A percentile compares a stretch with the other conserved stretches of the same genome.
These are phyloP conservation scores for Pulveroboletus sp. DNA, from an alignment of 768 basidiomycete genomes.

Conservation along the genomic window DNA sequence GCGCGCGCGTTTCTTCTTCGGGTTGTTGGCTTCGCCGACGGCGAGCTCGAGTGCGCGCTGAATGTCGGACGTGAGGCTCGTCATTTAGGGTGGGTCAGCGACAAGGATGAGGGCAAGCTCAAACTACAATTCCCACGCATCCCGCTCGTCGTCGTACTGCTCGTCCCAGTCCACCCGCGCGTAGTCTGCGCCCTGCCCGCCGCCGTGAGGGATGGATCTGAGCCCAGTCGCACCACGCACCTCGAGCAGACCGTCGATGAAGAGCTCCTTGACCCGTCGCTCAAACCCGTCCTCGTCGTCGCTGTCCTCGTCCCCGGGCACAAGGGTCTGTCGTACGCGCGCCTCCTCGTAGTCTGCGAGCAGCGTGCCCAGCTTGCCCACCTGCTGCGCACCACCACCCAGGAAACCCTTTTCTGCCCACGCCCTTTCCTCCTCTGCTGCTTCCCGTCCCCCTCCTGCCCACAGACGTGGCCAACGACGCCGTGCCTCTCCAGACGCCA, in stretches of 20 bases:
- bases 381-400: slow-evolving; percentile 49
- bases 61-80: slow-evolving; percentile 40
- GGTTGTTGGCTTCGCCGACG: slow-evolving; percentile 44
- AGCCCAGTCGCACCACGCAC: slow-evolving; percentile 37
- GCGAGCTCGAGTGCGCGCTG: slow-evolving; percentile 51
- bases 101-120: slow-evolving; percentile 42
- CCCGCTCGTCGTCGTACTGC: slow-evolving; percentile 55
- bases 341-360: slow-evolving; percentile 74
- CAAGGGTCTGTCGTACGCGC: no score
- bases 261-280: slow-evolving; percentile 59
- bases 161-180: slow-evolving; percentile 77
- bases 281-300: slow-evolving; percentile 57
- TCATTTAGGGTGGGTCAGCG: slow-evolving; percentile 42
- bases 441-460: slow-evolving; percentile 54
- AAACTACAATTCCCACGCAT: slow-evolving; percentile 75
- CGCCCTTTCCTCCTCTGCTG: slow-evolving; percentile 61
- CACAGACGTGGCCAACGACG: slow-evolving; percentile 67
- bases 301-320: no score
- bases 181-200: slow-evolving; percentile 60
- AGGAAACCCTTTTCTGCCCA: slow-evolving; percentile 70
- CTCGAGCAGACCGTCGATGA: slow-evolving; percentile 75
- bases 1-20: slow-evolving; percentile 37
- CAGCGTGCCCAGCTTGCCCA: slow-evolving; percentile 67
- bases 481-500: slow-evolving; percentile 52
- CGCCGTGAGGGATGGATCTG: background rate